These are phyloP conservation scores for Rhodotorula sphaerocarpa DNA, from an alignment of 768 basidiomycete species.

Conservation along the genomic window DNA sequence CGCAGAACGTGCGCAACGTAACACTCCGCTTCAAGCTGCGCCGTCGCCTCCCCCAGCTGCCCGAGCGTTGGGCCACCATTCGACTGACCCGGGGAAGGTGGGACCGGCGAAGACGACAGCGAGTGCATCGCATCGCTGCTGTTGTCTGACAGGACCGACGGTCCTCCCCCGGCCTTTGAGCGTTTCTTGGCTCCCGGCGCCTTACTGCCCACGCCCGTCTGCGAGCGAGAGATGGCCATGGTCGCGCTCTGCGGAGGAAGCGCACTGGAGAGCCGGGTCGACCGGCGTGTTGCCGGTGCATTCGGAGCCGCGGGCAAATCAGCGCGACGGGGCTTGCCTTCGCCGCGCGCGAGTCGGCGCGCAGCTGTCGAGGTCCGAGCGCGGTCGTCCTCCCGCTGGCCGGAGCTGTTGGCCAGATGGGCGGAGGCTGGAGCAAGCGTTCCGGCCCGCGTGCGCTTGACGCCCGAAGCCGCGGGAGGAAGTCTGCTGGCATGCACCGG, in stretches of 20 bases:
- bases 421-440: constrained; percentile 12
- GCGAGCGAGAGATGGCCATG: constrained; percentile 14
- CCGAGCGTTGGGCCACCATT: no score
- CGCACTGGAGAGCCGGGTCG: constrained; percentile 52
- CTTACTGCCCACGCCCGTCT: neutral
- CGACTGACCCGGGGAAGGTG: constrained; percentile 5
- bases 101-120: constrained; percentile 24
- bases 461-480: constrained; percentile 24
- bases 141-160: constrained; percentile 23
- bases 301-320: constrained; percentile 41
- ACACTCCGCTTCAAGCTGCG: constrained; percentile 66
- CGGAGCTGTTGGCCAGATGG: neutral
- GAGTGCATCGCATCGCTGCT: constrained; percentile 9
- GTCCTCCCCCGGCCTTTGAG: constrained; percentile 15
- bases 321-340: neutral
- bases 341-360: constrained; percentile 8
- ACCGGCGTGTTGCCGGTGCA: constrained; percentile 56
- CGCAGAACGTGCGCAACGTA: constrained; percentile 74
- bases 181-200: constrained; percentile 32
- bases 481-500: no score
- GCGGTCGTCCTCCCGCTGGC: neutral
- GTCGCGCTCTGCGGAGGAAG: constrained; percentile 3
- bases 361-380: neutral
- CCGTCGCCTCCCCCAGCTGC: constrained; percentile 33
- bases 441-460: constrained; percentile 29